Evolutionary conservation across 441 rosid species (phyloP), one percentile per base, ranked within the genome.

Genomic region (Viola pubescens): DNA sequence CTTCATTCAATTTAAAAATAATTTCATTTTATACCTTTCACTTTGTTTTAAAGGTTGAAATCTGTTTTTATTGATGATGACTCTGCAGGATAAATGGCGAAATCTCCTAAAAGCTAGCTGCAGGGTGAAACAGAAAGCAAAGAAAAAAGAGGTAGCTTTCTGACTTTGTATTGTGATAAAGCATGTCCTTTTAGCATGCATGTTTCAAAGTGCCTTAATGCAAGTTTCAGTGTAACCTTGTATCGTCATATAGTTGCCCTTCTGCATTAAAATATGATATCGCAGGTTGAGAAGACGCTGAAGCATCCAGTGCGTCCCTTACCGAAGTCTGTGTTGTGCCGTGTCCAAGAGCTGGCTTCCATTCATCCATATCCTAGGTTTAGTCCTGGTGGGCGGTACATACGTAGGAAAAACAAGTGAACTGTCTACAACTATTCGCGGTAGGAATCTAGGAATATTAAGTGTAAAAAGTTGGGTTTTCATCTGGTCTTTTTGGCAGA

Each of bases 71-170:
- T 13, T 7, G n/a, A 9, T 70, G 48, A 43, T 54, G 42, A 63
- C 26, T 26, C 34, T 70, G 67, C 81, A 94, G 98, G 98, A 89
- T 65, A 94, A 94, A 77, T 94, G 98, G 98, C 84, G 97, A 54
- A 94, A 94, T 79, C 96, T 94, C 73, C 73, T 94, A 46, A 81
- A 82, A 75, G 85, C 96, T 64, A 74, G 85, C 76, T 67, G 60
- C 48, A 80, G 62, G 8, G 70, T 61, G 66, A 74, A 62, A 16
- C 62, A 57, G 48, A 55, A 65, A 45, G 39, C 40, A 56, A 68
- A 65, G 62, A 54, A 70, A 70, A 73, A 66, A 74, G 85, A 84
- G 95, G 94, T 86, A 76, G 79, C 40, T n/a, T 53, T 72, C 62
- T 47, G 41, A 46, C 11, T 63, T 58, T 56, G 50, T 73, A 50